phyloP scores from a whole-genome alignment of 1,284 basidiomycete species.

The Schizophyllum commune region DNA sequence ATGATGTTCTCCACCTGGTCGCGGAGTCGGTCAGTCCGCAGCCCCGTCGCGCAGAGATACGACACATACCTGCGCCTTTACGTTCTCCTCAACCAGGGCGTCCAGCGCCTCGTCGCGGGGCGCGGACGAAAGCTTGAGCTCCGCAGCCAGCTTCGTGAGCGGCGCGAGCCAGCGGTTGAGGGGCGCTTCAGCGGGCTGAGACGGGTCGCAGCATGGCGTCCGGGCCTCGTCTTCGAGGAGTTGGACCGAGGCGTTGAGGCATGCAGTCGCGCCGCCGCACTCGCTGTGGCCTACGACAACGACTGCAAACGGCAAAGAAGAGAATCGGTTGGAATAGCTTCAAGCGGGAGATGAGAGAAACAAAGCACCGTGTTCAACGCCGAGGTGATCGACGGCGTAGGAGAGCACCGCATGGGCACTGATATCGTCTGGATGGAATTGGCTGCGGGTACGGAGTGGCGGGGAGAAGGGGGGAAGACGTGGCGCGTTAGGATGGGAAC shows the following conservation, averaged over 20 bases:
- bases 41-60: neutral
- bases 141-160: slow-evolving; percentile 49
- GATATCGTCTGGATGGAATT: slow-evolving; percentile 76
- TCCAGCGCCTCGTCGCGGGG: slow-evolving; percentile 39
- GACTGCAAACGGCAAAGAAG: slow-evolving; percentile 35
- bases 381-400: slow-evolving; percentile 74
- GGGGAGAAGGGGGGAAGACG: slow-evolving; percentile 39
- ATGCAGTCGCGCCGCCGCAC: slow-evolving; percentile 74
- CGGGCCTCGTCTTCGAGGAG: slow-evolving; percentile 18
- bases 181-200: slow-evolving; percentile 34
- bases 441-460: slow-evolving; percentile 32
- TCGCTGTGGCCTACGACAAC: slow-evolving; percentile 76
- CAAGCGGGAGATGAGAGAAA: slow-evolving; percentile 17
- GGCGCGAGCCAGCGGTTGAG: slow-evolving; percentile 71
- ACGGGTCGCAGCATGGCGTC: slow-evolving; percentile 22
- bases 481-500: slow-evolving; percentile 29
- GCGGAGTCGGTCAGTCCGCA: neutral
- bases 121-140: slow-evolving; percentile 36
- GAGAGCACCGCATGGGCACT: slow-evolving; percentile 73
- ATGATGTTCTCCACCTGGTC: slow-evolving; percentile 58
- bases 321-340: slow-evolving; percentile 23
- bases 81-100: slow-evolving; percentile 68
- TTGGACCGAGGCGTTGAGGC: slow-evolving; percentile 33
- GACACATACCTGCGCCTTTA: slow-evolving; percentile 44
- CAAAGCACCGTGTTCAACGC: slow-evolving; percentile 74